Conservation (phyloP, 345 rosid genomes). For the Brassica cretica region DNA sequence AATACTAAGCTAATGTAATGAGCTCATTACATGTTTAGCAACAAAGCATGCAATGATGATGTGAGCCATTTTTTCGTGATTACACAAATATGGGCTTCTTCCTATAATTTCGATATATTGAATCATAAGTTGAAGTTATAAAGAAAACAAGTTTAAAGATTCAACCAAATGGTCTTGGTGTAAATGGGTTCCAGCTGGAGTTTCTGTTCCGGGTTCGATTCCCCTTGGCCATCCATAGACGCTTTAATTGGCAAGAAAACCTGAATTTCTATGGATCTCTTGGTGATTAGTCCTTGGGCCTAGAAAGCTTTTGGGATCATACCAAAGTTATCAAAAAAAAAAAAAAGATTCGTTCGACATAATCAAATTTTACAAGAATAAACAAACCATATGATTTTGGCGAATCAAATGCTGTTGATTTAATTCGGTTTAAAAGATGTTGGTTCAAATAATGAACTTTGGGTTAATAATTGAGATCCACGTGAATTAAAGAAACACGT, state of each 20-base stretch:
- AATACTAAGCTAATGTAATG: neutral
- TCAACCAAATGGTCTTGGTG: too few relatives aligned
- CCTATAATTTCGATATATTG: constrained; percentile 8
- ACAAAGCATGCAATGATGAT: constrained; percentile 20
- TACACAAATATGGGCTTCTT: constrained; percentile 21
- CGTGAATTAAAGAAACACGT: constrained; percentile 18
- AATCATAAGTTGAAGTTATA: constrained; percentile 23
- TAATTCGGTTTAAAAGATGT: constrained; percentile 2
- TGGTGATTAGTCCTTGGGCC: too few relatives aligned
- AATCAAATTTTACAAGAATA: constrained; percentile 16
- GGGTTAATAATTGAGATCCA: constrained; percentile 36
- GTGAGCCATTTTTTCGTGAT: constrained; percentile 32
- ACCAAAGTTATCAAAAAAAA: too few relatives aligned
- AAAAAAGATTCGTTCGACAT: constrained; percentile 34
- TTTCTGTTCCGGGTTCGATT: too few relatives aligned
- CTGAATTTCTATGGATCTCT: too few relatives aligned
- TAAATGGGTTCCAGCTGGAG: too few relatives aligned
- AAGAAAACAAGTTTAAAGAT: constrained; percentile 29
- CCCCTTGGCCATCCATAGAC: too few relatives aligned
- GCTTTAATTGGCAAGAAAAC: too few relatives aligned
- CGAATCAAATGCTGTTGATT: constrained; percentile 28
- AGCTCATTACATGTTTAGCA: constrained; percentile 16
- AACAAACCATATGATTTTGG: constrained; percentile 6
- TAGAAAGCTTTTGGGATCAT: too few relatives aligned
- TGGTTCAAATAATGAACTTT: constrained; percentile 10